Evolutionary conservation across 768 basidiomycete species (phyloP), one percentile per base, ranked within the genome.

Genomic region (Favolaschia claudopus): DNA sequence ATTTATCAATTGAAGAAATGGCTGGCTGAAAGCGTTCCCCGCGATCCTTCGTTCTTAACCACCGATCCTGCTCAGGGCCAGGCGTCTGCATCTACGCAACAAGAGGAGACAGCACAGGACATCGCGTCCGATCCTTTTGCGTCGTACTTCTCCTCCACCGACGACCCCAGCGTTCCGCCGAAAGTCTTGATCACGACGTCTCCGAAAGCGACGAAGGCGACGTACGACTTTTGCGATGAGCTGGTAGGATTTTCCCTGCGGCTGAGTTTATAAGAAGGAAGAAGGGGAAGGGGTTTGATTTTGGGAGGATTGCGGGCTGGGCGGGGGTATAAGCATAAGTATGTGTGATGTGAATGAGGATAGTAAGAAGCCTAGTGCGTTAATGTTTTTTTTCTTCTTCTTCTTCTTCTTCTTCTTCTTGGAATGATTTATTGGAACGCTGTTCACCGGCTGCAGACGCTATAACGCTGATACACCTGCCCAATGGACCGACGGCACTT

Each of bases 271-370:
- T 93, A 51, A 83, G 87, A 58, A 78, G 96, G 64, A 92, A 92
- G 68, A 94, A 92, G 71, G 92, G 93, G 1, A 89, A 92, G 65
- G 93, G 92, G 0, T 96, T 92, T 67, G 95, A 96, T 75, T 77
- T 96, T 66, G 96, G 96, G 0, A 80, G 89, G 58, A 92, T 98
- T 68, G 92, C 96, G 29, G 86, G 90, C 91, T 13, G 89, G 87
- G 37, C 79, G 97, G 67, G 91, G 90, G 3, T 99, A 93, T 71
- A 90, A 89, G 39, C 93, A 96, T 63, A n/a, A n/a, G n/a, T n/a
- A 70, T 99, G 62, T 81, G 92, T 38, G 93, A 99, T 3, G 93
- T 99, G 31, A 99, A 99, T 62, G 97, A 99, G 69, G 93, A 99
- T 66, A 89, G 88, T 81, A 95, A 95, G 71, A 89, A 89, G 70